A percentile compares a stretch with the other conserved stretches of the same genome.
These are phyloP conservation scores for Durotheca rogersii DNA, from an alignment of 495 filamentous ascomycete genomes.

Conservation along the genomic window DNA sequence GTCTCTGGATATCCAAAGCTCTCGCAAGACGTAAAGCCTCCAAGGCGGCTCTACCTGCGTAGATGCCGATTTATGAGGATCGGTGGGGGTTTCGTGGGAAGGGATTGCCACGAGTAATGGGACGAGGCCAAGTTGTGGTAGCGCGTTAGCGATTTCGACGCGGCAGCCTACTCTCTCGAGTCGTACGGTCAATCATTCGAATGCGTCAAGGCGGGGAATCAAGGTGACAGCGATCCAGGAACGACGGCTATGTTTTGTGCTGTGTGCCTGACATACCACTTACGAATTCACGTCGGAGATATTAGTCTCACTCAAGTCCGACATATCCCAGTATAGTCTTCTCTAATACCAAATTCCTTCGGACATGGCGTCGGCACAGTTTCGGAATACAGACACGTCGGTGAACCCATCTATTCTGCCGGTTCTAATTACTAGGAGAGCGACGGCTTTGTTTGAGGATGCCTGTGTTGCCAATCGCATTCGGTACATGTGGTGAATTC, in stretches of 20 bases:
- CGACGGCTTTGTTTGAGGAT: background rate
- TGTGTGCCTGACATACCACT: slow-evolving; percentile 22
- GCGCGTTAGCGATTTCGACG: slow-evolving; percentile 18
- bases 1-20: slow-evolving; percentile 48
- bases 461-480: too few species aligned
- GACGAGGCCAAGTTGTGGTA: slow-evolving; percentile 20
- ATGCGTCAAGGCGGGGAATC: slow-evolving; percentile 7
- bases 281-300: slow-evolving; percentile 21
- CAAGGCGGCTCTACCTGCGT: slow-evolving; percentile 31
- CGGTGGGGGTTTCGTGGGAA: slow-evolving; percentile 8
- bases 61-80: slow-evolving; percentile 15
- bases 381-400: too few species aligned
- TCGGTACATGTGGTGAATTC: too few species aligned
- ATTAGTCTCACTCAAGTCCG: slow-evolving; percentile 18
- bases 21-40: slow-evolving; percentile 41
- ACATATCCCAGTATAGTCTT: slow-evolving; percentile 21
- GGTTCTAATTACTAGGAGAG: background rate
- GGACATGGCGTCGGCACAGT: background rate
- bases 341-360: slow-evolving; percentile 29
- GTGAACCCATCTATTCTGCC: background rate
- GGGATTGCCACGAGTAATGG: slow-evolving; percentile 15
- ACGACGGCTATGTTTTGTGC: slow-evolving; percentile 19
- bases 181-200: slow-evolving; percentile 16
- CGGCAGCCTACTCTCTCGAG: slow-evolving; percentile 15
- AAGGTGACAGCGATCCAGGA: slow-evolving; percentile 12